These are phyloP conservation scores for Sporisorium exsertum DNA, from an alignment of 1,284 basidiomycete species.

Conservation along the genomic window DNA sequence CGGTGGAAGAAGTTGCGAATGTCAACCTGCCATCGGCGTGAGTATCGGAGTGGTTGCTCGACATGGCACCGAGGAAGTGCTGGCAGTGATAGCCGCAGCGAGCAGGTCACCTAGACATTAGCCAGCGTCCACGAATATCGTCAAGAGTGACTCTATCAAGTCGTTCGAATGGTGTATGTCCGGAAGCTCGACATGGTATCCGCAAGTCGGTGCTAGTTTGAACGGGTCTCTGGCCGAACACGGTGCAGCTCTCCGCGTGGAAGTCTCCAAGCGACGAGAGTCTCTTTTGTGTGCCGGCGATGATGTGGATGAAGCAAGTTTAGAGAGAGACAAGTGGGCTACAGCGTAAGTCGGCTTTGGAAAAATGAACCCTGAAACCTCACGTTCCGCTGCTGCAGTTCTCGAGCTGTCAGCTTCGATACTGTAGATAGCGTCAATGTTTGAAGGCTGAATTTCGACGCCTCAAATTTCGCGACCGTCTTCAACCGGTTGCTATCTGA, in stretches of 20 bases:
- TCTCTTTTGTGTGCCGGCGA: no score
- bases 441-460: background rate
- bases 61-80: constrained; percentile 6
- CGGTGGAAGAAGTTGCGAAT: constrained; percentile 42
- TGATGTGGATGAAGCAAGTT: no score
- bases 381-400: no score
- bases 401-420: no score
- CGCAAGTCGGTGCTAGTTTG: background rate
- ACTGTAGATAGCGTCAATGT: no score
- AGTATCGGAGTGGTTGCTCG: constrained; percentile 1
- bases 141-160: background rate
- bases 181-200: background rate
- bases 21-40: constrained; percentile 11
- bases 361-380: no score
- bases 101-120: background rate
- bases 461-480: background rate
- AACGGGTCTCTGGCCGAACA: no score
- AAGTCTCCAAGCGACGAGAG: no score
- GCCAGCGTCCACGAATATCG: background rate
- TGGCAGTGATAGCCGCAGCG: background rate
- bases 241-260: no score
- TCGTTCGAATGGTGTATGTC: background rate
- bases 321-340: no score
- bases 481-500: no score
- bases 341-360: no score